These are phyloP conservation scores for Fagopyrum tataricum DNA, from an alignment of 148 eudicot species.

Conservation along the genomic window DNA sequence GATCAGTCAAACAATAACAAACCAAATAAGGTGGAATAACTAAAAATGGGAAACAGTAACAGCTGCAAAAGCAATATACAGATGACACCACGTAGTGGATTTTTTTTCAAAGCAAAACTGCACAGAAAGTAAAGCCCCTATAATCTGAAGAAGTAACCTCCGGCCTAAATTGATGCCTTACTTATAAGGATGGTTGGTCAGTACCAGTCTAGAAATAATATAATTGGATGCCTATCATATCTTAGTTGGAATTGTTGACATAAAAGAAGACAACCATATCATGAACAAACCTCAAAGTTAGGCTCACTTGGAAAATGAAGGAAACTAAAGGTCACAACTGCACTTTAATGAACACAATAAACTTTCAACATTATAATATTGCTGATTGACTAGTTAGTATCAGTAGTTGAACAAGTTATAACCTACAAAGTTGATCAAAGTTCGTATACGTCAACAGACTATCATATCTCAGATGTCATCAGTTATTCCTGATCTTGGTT, in stretches of 20 bases:
- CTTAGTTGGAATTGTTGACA: neutral
- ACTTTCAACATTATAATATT: neutral
- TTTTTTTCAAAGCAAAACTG: neutral
- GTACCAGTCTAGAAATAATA: neutral
- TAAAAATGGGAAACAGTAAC: neutral
- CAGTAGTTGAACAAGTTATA: neutral
- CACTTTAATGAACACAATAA: neutral
- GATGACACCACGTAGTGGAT: neutral
- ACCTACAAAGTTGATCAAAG: neutral
- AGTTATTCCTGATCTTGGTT: neutral
- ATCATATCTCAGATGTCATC: neutral
- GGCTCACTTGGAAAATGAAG: neutral
- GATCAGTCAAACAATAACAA: neutral
- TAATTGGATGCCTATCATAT: neutral
- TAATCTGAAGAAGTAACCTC: neutral
- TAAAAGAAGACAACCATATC: neutral
- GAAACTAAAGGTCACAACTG: neutral
- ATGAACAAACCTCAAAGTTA: neutral
- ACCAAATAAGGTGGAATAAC: neutral
- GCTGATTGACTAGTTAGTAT: neutral
- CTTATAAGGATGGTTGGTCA: neutral
- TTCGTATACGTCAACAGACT: neutral
- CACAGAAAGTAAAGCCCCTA: neutral
- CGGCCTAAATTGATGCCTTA: neutral
- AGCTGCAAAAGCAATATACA: neutral